Evolutionary conservation across 768 basidiomycete species (phyloP).

Genomic region (Exidia glandulosa): DNA sequence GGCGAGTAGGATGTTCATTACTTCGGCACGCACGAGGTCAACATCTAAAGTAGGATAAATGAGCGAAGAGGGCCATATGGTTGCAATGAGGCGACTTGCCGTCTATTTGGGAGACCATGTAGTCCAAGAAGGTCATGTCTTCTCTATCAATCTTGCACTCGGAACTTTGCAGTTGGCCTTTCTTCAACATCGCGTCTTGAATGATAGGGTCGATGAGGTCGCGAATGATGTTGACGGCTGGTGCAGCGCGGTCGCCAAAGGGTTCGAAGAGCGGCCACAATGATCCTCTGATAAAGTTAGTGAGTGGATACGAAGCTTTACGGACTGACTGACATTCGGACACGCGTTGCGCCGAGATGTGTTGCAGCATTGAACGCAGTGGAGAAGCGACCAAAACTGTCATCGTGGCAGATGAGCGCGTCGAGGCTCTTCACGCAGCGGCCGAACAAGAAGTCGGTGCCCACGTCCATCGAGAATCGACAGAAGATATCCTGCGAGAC

Average conservation of each 20-base stretch:
- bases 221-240: constrained; percentile 10
- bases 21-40: constrained; percentile 22
- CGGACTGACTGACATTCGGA: constrained; percentile 8
- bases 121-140: constrained; percentile 11
- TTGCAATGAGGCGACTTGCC: neutral
- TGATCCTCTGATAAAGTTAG: constrained; percentile 5
- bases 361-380: constrained; percentile 6
- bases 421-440: constrained; percentile 2
- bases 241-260: constrained; percentile 7
- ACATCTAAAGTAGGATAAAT: constrained; percentile 12
- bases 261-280: constrained; percentile 16
- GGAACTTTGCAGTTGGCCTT: too few relatives aligned
- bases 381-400: constrained; percentile 4
- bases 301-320: neutral
- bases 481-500: constrained; percentile 10
- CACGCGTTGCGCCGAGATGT: constrained; percentile 3
- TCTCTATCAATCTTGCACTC: neutral
- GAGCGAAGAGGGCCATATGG: neutral
- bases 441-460: constrained; percentile 17
- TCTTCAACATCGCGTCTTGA: constrained; percentile 3
- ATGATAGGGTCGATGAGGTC: constrained; percentile 12
- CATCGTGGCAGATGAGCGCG: neutral
- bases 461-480: constrained; percentile 15
- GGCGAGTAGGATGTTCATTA: constrained; percentile 29
- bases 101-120: constrained; percentile 6